Conservation (phyloP, 148 eudicot genomes). For the Rhododendron williamsianum region DNA sequence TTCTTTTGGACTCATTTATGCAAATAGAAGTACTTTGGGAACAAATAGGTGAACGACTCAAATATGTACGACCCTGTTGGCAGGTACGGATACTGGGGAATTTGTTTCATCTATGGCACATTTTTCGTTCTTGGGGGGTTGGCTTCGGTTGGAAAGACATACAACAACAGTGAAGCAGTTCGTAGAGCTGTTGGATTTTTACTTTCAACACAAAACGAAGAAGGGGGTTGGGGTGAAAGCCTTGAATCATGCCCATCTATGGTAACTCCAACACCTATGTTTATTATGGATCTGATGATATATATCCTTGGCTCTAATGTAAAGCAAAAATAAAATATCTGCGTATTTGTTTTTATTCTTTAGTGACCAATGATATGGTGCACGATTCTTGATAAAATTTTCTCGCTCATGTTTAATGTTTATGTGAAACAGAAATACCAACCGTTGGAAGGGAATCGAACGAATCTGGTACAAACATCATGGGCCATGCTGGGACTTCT, state of each 20-base stretch:
- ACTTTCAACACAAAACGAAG: constrained; percentile 33
- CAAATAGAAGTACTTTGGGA: background rate
- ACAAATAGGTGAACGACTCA: background rate
- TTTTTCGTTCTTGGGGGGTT: constrained; percentile 34
- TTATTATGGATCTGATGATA: background rate
- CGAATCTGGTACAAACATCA: constrained; percentile 40
- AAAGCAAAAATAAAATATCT: background rate
- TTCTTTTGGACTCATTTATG: background rate
- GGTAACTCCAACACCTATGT: constrained; percentile 5
- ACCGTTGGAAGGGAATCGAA: constrained; percentile 33
- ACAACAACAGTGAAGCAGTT: constrained; percentile 29
- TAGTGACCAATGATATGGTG: background rate
- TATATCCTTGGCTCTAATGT: background rate
- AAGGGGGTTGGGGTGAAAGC: constrained; percentile 57
- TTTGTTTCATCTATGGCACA: constrained; percentile 47
- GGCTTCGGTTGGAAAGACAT: constrained; percentile 32
- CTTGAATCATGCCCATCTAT: constrained; percentile 37
- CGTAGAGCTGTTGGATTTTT: constrained; percentile 30
- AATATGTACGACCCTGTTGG: background rate
- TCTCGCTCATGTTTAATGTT: background rate
- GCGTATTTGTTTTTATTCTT: background rate
- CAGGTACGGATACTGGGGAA: constrained; percentile 56
- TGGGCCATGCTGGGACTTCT: constrained; percentile 47
- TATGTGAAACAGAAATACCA: constrained; percentile 27
- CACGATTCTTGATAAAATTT: background rate